Conservation (phyloP, 371 early-diverging fungal genomes). For the Mortierella sp. region DNA sequence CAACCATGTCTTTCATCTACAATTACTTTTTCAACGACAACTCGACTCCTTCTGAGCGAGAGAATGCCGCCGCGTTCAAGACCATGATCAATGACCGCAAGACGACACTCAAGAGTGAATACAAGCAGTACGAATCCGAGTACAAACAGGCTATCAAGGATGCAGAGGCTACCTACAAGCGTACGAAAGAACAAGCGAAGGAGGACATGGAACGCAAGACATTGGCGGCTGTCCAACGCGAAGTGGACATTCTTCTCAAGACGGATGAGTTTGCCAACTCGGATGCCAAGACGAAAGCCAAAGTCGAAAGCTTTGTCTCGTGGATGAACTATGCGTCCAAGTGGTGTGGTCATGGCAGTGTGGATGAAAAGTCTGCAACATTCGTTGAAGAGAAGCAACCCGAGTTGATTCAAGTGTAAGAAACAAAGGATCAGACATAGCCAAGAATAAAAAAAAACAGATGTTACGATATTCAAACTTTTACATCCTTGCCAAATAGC, state of each 20-base stretch:
- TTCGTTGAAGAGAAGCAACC: no score
- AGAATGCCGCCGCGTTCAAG: conserved; percentile 33
- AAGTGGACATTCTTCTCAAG: conserved; percentile 11
- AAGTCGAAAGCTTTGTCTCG: conserved; percentile 10
- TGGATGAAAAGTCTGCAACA: no score
- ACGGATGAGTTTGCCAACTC: conserved; percentile 18
- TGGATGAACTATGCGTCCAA: conserved; percentile 6
- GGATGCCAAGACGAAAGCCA: conserved; percentile 32
- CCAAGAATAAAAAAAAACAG: no score
- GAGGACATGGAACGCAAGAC: conserved; percentile 10
- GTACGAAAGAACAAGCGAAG: conserved; percentile 23
- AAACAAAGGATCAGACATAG: no score
- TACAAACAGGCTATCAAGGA: conserved; percentile 26
- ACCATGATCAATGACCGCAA: conserved; percentile 31
- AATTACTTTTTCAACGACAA: conserved; percentile 18
- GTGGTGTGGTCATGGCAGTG: not conserved
- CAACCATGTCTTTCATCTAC: conserved; percentile 30
- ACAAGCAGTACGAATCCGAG: conserved; percentile 18
- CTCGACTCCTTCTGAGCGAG: conserved; percentile 16
- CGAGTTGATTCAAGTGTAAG: no score
- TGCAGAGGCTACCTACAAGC: conserved; percentile 29
- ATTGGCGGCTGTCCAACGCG: conserved; percentile 11
- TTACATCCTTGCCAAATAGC: no score
- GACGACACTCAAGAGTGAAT: conserved; percentile 22
- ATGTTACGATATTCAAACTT: no score